These are phyloP conservation scores for Microbotryum saponariae DNA, from an alignment of 1,284 basidiomycete species.

Conservation along the genomic window DNA sequence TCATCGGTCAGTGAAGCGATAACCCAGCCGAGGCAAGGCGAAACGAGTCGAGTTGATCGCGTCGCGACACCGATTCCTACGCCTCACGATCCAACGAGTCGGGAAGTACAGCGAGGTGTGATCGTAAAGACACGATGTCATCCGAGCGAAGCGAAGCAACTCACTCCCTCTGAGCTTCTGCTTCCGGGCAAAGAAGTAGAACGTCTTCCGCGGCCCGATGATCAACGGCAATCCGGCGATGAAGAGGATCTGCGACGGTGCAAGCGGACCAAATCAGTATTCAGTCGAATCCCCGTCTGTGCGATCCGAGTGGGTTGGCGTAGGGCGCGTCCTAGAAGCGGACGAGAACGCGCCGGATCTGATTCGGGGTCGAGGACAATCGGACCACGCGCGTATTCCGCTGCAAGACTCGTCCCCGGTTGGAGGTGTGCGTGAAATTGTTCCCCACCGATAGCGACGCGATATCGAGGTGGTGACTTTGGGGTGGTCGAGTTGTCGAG, in stretches of 20 bases:
- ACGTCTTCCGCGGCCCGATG: slow-evolving; percentile 75
- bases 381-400: no score
- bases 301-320: no score
- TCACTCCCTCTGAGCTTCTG: slow-evolving; percentile 85
- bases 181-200: slow-evolving; percentile 94
- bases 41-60: slow-evolving; percentile 36
- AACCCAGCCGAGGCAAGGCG: background rate
- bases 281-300: no score
- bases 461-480: background rate
- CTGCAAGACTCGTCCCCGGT: no score
- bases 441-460: background rate
- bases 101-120: no score
- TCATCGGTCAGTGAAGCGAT: background rate
- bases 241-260: slow-evolving; percentile 66
- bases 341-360: no score
- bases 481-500: background rate
- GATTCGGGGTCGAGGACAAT: background rate
- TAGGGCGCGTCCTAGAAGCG: no score
- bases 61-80: slow-evolving; percentile 35
- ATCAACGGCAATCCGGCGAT: slow-evolving; percentile 83
- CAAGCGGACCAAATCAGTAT: background rate
- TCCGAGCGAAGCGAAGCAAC: slow-evolving; percentile 15
- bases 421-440: no score
- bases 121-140: no score
- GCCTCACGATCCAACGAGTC: no score